Evolutionary conservation across 179 eudicot species (phyloP).

Genomic region (Vitellaria paradoxa): DNA sequence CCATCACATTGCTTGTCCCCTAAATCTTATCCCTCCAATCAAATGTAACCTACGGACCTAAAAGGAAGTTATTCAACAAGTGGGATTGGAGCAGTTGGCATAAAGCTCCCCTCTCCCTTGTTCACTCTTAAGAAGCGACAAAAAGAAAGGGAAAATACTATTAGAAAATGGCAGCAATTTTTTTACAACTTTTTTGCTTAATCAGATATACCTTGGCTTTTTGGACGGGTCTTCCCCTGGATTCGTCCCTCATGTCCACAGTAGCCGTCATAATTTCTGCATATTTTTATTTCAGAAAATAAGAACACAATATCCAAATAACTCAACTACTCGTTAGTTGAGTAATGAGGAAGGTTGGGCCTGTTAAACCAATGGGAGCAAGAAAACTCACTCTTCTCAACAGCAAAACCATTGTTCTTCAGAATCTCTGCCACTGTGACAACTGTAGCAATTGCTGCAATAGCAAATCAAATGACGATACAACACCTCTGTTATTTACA

Average conservation of each 20-base stretch:
- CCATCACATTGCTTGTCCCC: no score
- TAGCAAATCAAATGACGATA: neutral
- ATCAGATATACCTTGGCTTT: conserved; percentile 57
- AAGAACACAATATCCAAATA: neutral
- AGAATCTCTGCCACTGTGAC: conserved; percentile 70
- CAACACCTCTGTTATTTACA: neutral
- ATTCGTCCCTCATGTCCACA: conserved; percentile 57
- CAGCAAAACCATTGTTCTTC: conserved; percentile 66
- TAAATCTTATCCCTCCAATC: no score
- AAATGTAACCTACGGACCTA: no score
- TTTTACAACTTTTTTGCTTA: neutral
- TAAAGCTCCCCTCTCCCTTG: no score
- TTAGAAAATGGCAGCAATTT: neutral
- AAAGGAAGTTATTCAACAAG: no score
- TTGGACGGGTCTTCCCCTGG: conserved; percentile 67
- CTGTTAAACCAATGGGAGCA: neutral
- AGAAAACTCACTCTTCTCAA: conserved; percentile 60
- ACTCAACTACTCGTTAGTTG: neutral
- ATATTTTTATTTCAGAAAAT: conserved; percentile 8
- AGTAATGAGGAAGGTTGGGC: neutral
- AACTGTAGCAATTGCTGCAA: conserved; percentile 76
- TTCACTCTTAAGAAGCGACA: no score
- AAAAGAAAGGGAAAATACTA: neutral
- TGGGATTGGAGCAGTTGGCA: no score
- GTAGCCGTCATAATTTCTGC: conserved; percentile 35